These are phyloP conservation scores for Lasiosphaeris hirsuta DNA, from an alignment of 495 filamentous ascomycete species.

Conservation along the genomic window DNA sequence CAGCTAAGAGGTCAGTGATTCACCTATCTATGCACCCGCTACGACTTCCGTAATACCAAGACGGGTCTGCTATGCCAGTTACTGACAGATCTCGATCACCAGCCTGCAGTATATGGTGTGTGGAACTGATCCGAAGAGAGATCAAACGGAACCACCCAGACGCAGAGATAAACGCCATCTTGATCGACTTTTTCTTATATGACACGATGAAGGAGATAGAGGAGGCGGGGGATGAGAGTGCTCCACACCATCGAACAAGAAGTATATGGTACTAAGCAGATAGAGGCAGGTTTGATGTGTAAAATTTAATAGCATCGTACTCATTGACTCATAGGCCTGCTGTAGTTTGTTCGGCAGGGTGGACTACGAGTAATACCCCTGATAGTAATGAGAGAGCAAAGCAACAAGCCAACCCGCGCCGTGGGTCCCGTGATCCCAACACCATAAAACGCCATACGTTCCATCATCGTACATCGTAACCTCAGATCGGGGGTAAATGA, in stretches of 20 bases:
- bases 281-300: neutral
- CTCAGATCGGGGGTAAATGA: neutral
- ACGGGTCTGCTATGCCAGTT: neutral
- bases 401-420: neutral
- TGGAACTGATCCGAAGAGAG: slow-evolving; percentile 84
- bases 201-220: slow-evolving; percentile 88
- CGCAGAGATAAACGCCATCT: slow-evolving; percentile 72
- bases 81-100: slow-evolving; percentile 3
- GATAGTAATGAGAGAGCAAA: neutral
- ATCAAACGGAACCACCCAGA: slow-evolving; percentile 72
- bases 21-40: no score
- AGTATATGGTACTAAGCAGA: slow-evolving; percentile 85
- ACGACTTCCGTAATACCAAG: no score
- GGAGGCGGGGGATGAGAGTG: slow-evolving; percentile 51
- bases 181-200: slow-evolving; percentile 97
- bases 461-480: slow-evolving; percentile 4
- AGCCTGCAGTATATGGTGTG: slow-evolving; percentile 87
- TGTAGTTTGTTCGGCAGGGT: no score
- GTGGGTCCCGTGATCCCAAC: neutral
- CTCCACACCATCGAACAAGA: slow-evolving; percentile 89
- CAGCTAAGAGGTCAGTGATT: slow-evolving; percentile 67
- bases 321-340: no score
- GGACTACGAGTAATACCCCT: no score
- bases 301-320: neutral
- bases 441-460: slow-evolving; percentile 2